Evolutionary conservation across 306 rosid genomes (phyloP).

Genomic region (Quercus ilex): DNA sequence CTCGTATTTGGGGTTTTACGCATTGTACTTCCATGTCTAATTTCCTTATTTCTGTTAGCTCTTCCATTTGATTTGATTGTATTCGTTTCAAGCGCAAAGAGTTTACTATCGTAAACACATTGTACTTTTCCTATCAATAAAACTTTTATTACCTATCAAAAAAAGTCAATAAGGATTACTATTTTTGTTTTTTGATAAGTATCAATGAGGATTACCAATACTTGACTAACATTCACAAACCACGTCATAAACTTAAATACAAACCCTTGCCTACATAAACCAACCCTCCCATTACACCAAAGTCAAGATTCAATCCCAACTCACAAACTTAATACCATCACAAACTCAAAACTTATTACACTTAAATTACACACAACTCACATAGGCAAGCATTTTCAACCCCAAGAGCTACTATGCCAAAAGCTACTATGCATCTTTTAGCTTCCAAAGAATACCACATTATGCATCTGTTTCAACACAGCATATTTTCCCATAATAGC

Average conservation of each 20-base stretch:
- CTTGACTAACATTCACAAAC: not conserved
- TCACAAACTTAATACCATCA: not conserved
- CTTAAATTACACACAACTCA: not conserved
- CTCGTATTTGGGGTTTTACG: too few relatives aligned
- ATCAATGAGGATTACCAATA: not conserved
- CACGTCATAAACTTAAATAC: not conserved
- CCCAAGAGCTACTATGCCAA: not conserved
- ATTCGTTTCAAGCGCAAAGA: too few relatives aligned
- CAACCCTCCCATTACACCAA: not conserved
- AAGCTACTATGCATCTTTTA: not conserved
- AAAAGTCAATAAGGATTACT: too few relatives aligned
- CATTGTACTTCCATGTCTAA: too few relatives aligned
- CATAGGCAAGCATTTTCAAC: not conserved
- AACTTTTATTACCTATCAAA: too few relatives aligned
- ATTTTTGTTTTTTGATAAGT: too few relatives aligned
- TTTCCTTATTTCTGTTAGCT: too few relatives aligned
- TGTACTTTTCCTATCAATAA: too few relatives aligned
- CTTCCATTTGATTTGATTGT: too few relatives aligned
- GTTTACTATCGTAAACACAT: too few relatives aligned
- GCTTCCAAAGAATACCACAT: not conserved
- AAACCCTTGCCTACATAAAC: not conserved
- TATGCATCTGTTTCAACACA: not conserved
- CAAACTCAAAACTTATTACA: not conserved
- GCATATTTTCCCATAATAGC: not conserved
- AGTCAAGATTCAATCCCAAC: not conserved